Conservation (phyloP, 306 rosid species). For the Malus sieversii region DNA sequence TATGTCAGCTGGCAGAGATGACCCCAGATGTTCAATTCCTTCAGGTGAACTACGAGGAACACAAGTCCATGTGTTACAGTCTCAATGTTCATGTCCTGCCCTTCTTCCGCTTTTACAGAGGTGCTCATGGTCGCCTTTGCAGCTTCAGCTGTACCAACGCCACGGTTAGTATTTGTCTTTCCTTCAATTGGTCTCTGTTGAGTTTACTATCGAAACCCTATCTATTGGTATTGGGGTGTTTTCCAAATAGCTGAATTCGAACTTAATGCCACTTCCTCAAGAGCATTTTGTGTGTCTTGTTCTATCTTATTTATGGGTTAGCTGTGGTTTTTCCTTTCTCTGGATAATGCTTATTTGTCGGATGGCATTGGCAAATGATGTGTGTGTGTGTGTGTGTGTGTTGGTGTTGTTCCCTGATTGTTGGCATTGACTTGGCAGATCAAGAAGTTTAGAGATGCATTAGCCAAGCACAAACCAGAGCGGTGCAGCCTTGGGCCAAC, state of each 20-base stretch:
- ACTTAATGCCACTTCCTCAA: not conserved
- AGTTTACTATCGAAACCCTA: not conserved
- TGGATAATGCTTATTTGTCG: not conserved
- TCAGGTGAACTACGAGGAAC: constrained; percentile 77
- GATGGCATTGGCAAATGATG: not conserved
- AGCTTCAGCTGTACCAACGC: constrained; percentile 95
- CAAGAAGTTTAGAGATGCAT: constrained; percentile 85
- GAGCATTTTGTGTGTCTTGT: not conserved
- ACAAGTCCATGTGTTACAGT: constrained; percentile 80
- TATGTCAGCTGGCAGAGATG: constrained; percentile 86
- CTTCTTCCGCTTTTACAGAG: constrained; percentile 84
- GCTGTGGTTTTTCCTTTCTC: too few relatives aligned
- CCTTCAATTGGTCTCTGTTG: not conserved
- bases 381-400: not conserved
- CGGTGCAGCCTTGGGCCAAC: constrained; percentile 81
- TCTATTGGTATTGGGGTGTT: not conserved
- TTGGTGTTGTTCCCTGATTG: not conserved
- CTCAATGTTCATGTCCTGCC: constrained; percentile 87
- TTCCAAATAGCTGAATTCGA: not conserved
- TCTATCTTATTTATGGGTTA: too few relatives aligned
- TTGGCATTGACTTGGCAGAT: constrained; percentile 37
- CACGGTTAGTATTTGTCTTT: constrained; percentile 50
- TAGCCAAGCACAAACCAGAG: constrained; percentile 73
- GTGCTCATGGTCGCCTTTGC: constrained; percentile 82
- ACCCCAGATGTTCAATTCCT: constrained; percentile 72